Conservation (phyloP, 2,329 filamentous ascomycete species). For the Phialophora expanda region DNA sequence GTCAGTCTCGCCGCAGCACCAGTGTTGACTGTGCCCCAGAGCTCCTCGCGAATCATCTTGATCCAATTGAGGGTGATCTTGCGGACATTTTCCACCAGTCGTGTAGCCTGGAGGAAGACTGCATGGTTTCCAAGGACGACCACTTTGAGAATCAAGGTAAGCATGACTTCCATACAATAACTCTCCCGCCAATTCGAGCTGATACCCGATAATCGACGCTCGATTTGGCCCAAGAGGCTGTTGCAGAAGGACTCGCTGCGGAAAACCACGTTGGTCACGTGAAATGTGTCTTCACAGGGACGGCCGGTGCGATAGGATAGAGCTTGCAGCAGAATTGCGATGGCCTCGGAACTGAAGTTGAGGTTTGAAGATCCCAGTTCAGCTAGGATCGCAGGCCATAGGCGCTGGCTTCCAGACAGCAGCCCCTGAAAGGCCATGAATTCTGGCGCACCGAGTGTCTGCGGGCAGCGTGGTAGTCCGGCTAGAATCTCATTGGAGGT, state of each 20-base stretch:
- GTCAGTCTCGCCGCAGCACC: constrained; percentile 46
- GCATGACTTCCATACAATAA: constrained; percentile 62
- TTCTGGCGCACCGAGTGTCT: constrained; percentile 55
- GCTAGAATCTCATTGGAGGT: constrained; percentile 56
- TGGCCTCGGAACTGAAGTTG: constrained; percentile 64
- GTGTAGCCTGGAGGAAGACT: constrained; percentile 39
- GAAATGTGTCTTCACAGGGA: constrained; percentile 46
- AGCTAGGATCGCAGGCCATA: constrained; percentile 57
- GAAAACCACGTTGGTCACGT: constrained; percentile 17
- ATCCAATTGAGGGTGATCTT: constrained; percentile 16
- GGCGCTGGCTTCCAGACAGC: constrained; percentile 49
- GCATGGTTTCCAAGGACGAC: constrained; percentile 55
- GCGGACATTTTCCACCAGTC: constrained; percentile 12
- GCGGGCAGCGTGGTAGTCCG: constrained; percentile 54
- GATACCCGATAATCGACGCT: constrained; percentile 54
- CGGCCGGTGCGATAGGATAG: constrained; percentile 61
- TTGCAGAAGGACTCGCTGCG: constrained; percentile 16
- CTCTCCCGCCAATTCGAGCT: constrained; percentile 64
- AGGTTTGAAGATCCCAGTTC: constrained; percentile 61
- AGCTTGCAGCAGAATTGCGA: constrained; percentile 54
- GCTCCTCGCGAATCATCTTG: constrained; percentile 18
- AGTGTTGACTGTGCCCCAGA: constrained; percentile 41
- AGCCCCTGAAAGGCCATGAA: constrained; percentile 55
- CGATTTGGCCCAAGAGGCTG: constrained; percentile 50
- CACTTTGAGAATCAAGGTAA: constrained; percentile 57